A percentile compares a stretch with the other conserved stretches of the same genome.
Evolutionary conservation across 2,329 filamentous ascomycete genomes (phyloP).

Genomic region (Xylaria digitata): DNA sequence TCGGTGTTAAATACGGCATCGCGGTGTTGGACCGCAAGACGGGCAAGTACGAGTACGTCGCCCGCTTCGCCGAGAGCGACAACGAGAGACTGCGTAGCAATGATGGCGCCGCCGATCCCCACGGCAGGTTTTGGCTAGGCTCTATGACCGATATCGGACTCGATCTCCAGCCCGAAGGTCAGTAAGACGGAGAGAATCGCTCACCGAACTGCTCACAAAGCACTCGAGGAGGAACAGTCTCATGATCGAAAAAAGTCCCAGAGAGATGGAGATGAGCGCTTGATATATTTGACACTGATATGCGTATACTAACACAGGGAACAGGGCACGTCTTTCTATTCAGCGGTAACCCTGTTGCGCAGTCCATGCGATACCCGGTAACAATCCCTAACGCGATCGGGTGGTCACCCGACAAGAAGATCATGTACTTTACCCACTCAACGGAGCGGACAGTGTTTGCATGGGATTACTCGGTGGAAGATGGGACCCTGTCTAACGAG

Average conservation of each 20-base stretch:
- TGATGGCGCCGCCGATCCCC: conserved; percentile 83
- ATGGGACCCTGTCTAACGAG: conserved; percentile 74
- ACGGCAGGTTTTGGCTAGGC: conserved; percentile 86
- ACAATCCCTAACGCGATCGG: conserved; percentile 87
- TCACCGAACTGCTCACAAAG: not conserved
- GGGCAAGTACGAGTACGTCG: conserved; percentile 65
- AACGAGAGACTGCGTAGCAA: conserved; percentile 75
- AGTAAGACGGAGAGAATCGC: conserved; percentile 36
- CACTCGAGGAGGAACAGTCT: not conserved
- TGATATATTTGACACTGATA: conserved; percentile 10
- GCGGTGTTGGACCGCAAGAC: conserved; percentile 77
- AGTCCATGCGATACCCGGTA: conserved; percentile 68
- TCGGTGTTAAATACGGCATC: conserved; percentile 84
- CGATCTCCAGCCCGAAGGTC: conserved; percentile 70
- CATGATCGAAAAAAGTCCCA: not conserved
- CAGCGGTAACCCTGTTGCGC: conserved; percentile 65
- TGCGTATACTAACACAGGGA: conserved; percentile 21
- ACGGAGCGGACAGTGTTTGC: conserved; percentile 75
- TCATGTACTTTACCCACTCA: conserved; percentile 86
- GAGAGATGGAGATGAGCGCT: conserved; percentile 12
- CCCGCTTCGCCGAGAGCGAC: conserved; percentile 57
- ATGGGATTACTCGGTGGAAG: conserved; percentile 74
- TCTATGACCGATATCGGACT: conserved; percentile 81
- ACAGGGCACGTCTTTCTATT: conserved; percentile 80
- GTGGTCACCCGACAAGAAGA: conserved; percentile 79